Conservation (phyloP, 495 filamentous ascomycete species). For the Podospora conica region DNA sequence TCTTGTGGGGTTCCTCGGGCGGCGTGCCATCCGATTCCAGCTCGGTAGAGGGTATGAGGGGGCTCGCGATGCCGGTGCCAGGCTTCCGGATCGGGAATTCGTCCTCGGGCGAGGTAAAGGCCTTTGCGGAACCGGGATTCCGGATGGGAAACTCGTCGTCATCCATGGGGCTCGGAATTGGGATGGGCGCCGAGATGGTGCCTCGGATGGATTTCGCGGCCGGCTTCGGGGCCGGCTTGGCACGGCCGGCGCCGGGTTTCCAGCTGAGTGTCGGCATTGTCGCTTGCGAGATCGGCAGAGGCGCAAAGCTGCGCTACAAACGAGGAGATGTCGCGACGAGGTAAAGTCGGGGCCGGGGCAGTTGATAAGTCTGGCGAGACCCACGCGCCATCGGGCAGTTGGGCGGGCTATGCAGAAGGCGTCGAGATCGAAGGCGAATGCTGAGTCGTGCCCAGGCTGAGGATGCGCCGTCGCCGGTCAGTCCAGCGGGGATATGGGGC, state of each 20-base stretch:
- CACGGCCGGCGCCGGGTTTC: constrained; percentile 35
- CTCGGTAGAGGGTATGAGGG: constrained; percentile 17
- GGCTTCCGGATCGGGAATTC: constrained; percentile 38
- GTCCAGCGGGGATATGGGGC: constrained; percentile 10
- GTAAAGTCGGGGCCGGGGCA: constrained; percentile 1
- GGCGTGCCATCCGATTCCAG: constrained; percentile 11
- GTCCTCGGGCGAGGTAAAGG: constrained; percentile 26
- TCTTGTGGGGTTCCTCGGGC: constrained; percentile 4
- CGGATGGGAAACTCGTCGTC: constrained; percentile 48
- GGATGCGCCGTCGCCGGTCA: constrained; percentile 11
- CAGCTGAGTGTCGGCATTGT: constrained; percentile 32
- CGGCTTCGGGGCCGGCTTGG: constrained; percentile 30
- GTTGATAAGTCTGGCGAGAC: constrained; percentile 17
- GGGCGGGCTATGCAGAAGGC: constrained; percentile 4
- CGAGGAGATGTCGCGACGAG: background rate
- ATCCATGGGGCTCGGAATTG: constrained; percentile 29
- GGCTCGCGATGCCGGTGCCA: constrained; percentile 32
- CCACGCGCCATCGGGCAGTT: constrained; percentile 23
- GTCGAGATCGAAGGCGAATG: constrained; percentile 4
- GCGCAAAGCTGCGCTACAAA: background rate
- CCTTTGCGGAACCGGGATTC: constrained; percentile 31
- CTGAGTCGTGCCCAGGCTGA: constrained; percentile 18
- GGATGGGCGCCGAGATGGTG: constrained; percentile 48
- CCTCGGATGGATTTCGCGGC: constrained; percentile 37
- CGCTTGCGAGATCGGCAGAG: background rate